Evolutionary conservation across 1,139 yeast species (phyloP), one percentile per base, ranked within the genome.

Genomic region (Chernovozyma aurita): DNA sequence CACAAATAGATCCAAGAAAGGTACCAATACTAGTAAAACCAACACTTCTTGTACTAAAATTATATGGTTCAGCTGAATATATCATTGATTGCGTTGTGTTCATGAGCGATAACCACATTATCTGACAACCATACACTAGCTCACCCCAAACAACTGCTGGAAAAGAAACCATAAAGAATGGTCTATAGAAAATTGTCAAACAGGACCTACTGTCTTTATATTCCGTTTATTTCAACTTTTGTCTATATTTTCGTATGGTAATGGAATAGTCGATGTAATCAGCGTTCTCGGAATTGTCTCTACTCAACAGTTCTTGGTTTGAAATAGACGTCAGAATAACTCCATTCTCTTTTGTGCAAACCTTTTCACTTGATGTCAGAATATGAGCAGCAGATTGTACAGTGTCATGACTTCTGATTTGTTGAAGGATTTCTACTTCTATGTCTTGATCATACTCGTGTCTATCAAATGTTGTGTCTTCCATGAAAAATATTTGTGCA

Each of bases 111-210:
- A 73, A 55, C 78, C 78, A 73, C 73, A 70, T 69, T 63, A 80
- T 68, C 35, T 81, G 80, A 14, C 78, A 65, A 4, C 87, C 88
- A 49, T 80, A 80, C 18, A 76, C 57, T 38, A 78, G 53, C 2
- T 86, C 86, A 34, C 77, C 72, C 76, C 80, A 80, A 16, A 78
- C 45, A 16, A 80, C 72, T 9, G 75, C 67, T 6, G 88, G 87
- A 47, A 78, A 76, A 43, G 63, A 48, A 49, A 66, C 56, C 46
- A 66, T 62, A 33, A 64, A 46, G 50, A 66, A 56, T 3, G 80
- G 80, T 37, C 72, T 48, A 30, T 50, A 43, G 42, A 59, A 64
- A 18, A 70, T 61, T 24, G 58, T 49, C 24, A 59, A 46, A 66
- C 71, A 67, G 12, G 70, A 50, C 40, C 75, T 55, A 15, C 53